Percentiles rank a stretch among this genome's conserved stretches.
phyloP scores from a whole-genome alignment of 1,284 basidiomycete genomes.

The Stereum hirsutum region DNA sequence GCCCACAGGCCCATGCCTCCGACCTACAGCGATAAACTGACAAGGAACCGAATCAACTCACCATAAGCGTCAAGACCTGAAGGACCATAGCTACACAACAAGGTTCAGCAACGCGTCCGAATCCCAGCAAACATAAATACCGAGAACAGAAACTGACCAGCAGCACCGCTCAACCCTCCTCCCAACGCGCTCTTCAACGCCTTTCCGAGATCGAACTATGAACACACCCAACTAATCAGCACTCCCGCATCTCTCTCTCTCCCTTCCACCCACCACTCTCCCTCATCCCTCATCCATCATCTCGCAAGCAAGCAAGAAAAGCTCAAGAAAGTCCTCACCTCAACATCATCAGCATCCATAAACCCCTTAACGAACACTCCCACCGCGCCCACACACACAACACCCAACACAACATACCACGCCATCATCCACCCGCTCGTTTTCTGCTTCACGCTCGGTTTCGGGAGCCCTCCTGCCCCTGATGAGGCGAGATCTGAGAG shows the following conservation, averaged over 20 bases:
- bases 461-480: too few species aligned
- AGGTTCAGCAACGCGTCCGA: neutral
- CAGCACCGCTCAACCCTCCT: conserved; percentile 80
- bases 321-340: conserved; percentile 46
- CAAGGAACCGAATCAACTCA: conserved; percentile 16
- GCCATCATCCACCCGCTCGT: conserved; percentile 19
- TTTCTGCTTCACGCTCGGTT: conserved; percentile 19
- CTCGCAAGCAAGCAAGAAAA: too few species aligned
- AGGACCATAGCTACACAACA: conserved; percentile 69
- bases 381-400: conserved; percentile 28
- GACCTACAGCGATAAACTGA: neutral
- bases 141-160: conserved; percentile 32
- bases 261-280: too few species aligned
- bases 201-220: conserved; percentile 66
- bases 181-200: conserved; percentile 76
- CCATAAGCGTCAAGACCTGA: conserved; percentile 82
- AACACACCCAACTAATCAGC: too few species aligned
- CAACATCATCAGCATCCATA: conserved; percentile 55
- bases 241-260: too few species aligned
- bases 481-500: too few species aligned
- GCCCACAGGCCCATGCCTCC: too few species aligned
- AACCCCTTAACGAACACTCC: conserved; percentile 59
- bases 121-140: neutral
- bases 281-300: too few species aligned
- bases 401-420: conserved; percentile 24